Percentiles rank a stretch among this genome's conserved stretches.
phyloP scores from a whole-genome alignment of 2,329 filamentous ascomycete species.

The Aspergillus japonicus region DNA sequence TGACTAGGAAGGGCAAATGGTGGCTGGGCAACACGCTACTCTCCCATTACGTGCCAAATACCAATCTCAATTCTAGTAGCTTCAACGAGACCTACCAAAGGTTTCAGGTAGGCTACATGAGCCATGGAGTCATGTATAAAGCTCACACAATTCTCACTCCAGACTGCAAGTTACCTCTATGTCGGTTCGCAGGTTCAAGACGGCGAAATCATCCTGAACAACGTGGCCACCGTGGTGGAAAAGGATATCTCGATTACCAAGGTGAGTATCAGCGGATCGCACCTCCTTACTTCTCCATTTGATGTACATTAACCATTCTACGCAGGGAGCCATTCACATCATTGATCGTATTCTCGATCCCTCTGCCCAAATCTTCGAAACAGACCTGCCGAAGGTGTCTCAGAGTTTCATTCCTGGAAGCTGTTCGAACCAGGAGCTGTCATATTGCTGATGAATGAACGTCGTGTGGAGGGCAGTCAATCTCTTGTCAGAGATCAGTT shows the following conservation, averaged over 20 bases:
- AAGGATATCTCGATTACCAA: not conserved
- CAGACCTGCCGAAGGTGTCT: constrained; percentile 2
- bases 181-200: not conserved
- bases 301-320: too few relatives aligned
- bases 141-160: not conserved
- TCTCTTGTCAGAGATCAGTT: too few relatives aligned
- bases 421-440: constrained; percentile 2
- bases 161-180: constrained; percentile 7
- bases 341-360: constrained; percentile 6
- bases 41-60: constrained; percentile 9
- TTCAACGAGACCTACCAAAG: constrained; percentile 4
- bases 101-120: not conserved
- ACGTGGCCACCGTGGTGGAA: constrained; percentile 6
- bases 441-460: constrained; percentile 3
- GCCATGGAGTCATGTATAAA: too few relatives aligned
- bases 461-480: not conserved
- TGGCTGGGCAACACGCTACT: constrained; percentile 7
- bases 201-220: not conserved
- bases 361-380: not conserved
- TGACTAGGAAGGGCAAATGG: constrained; percentile 5
- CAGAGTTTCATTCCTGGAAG: constrained; percentile 6
- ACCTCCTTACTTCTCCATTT: too few relatives aligned
- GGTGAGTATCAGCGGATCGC: not conserved
- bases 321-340: constrained; percentile 2
- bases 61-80: not conserved